These are phyloP conservation scores for Lophium mytilinum DNA, from an alignment of 495 filamentous ascomycete genomes.

Conservation along the genomic window DNA sequence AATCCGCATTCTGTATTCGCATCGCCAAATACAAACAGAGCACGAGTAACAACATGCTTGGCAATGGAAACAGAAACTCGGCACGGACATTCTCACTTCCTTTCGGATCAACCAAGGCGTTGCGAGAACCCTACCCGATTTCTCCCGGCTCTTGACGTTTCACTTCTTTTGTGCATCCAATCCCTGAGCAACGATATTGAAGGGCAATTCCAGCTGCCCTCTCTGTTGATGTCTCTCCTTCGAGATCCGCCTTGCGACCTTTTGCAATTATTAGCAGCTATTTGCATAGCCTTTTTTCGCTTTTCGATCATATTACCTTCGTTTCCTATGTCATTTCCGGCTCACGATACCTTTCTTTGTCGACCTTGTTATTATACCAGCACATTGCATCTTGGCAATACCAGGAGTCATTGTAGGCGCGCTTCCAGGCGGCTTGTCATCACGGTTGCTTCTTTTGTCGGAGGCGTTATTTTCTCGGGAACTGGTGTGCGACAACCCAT, in stretches of 20 bases:
- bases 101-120: neutral
- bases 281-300: neutral
- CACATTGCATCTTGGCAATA: conserved; percentile 23
- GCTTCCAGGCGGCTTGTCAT: conserved; percentile 8
- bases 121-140: neutral
- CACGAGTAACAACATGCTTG: too few species aligned
- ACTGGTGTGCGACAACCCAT: neutral
- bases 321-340: too few species aligned
- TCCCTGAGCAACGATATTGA: neutral
- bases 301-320: neutral
- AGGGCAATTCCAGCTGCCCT: neutral
- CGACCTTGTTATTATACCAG: conserved; percentile 22
- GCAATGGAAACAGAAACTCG: too few species aligned
- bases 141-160: neutral
- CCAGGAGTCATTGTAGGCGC: neutral
- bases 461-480: conserved; percentile 10
- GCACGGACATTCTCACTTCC: neutral
- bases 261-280: neutral
- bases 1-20: too few species aligned
- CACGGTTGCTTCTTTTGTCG: neutral
- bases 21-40: too few species aligned
- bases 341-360: neutral
- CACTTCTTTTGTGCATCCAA: neutral
- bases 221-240: neutral
- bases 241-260: neutral